Evolutionary conservation across 106 monocot genomes (phyloP).

Genomic region (Phalaenopsis aphrodite): DNA sequence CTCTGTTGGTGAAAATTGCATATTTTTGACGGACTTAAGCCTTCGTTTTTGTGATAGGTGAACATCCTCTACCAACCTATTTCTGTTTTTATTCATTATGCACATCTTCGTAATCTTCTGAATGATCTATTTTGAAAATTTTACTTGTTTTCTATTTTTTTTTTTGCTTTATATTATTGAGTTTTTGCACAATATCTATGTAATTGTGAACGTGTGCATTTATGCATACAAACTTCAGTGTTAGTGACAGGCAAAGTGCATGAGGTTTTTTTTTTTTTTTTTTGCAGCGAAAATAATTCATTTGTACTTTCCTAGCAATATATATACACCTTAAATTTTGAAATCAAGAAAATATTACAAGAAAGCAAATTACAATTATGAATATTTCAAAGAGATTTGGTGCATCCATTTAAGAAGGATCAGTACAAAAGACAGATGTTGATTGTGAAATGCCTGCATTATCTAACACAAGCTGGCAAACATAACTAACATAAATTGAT

Average conservation of each 20-base stretch:
- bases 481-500: background rate
- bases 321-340: background rate
- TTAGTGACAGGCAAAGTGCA: too few relatives aligned
- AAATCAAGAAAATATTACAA: background rate
- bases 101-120: background rate
- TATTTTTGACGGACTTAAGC: conserved; percentile 64
- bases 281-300: background rate
- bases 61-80: conserved; percentile 9
- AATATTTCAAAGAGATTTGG: background rate
- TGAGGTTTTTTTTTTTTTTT: background rate
- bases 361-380: background rate
- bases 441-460: background rate
- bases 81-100: background rate
- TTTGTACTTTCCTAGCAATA: background rate
- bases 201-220: too few relatives aligned
- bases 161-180: background rate
- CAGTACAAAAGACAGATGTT: background rate
- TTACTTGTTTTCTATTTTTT: background rate
- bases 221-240: too few relatives aligned
- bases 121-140: background rate
- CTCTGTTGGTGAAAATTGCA: conserved; percentile 68
- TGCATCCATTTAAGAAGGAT: background rate
- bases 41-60: conserved; percentile 89
- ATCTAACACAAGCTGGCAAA: background rate
- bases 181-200: background rate